phyloP scores from a whole-genome alignment of 2,329 filamentous ascomycete species.

The Fusarium caatingaense region DNA sequence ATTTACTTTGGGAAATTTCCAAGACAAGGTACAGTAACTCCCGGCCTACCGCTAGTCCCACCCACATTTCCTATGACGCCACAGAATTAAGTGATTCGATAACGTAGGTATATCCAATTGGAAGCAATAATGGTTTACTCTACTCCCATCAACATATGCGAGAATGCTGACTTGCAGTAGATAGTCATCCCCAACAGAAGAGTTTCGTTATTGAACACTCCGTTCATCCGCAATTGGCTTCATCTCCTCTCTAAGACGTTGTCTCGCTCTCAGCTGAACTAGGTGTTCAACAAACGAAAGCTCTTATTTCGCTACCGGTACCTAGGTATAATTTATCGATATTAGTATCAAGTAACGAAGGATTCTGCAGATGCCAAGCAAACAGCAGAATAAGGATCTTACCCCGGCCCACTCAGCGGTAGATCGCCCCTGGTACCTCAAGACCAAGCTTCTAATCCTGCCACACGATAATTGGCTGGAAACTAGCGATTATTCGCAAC shows the following conservation, averaged over 20 bases:
- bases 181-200: not conserved
- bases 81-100: not conserved
- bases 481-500: not conserved
- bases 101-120: not conserved
- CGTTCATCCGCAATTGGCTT: rapidly evolving
- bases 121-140: not conserved
- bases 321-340: not conserved
- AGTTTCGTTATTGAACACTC: not conserved
- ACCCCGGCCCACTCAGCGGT: not conserved
- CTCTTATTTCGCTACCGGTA: not conserved
- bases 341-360: not conserved
- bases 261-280: too few species aligned
- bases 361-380: not conserved
- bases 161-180: not conserved
- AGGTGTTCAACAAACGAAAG: too few species aligned
- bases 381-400: not conserved
- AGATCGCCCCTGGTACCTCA: not conserved
- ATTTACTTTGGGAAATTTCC: slow-evolving; percentile 10
- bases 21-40: not conserved
- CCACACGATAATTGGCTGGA: not conserved
- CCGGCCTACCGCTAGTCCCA: not conserved
- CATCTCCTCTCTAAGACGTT: rapidly evolving
- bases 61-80: not conserved
- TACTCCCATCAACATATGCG: not conserved
- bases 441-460: not conserved